Evolutionary conservation across 768 basidiomycete species (phyloP).

Genomic region (Kwoniella pini): DNA sequence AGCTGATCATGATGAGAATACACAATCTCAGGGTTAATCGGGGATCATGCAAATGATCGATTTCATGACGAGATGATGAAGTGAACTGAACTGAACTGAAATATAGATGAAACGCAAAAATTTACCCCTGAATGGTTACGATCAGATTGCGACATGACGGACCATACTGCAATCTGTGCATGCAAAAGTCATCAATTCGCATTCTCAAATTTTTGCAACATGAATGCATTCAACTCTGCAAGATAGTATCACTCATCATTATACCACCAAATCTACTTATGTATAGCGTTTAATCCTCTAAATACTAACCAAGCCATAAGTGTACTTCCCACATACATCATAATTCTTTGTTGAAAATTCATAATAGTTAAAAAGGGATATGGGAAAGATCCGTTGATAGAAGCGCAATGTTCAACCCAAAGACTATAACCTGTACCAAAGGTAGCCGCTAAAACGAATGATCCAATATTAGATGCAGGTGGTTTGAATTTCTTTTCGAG

Average conservation of each 20-base stretch:
- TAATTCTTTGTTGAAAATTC: slow-evolving; percentile 60
- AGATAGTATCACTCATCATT: background rate
- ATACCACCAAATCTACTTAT: too few relatives aligned
- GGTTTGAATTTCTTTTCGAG: slow-evolving; percentile 64
- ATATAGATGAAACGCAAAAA: background rate
- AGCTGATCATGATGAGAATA: background rate
- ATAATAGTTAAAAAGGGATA: slow-evolving; percentile 78
- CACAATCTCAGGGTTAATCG: background rate
- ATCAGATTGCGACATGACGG: background rate
- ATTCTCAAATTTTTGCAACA: background rate
- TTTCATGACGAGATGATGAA: slow-evolving; percentile 9
- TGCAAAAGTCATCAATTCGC: background rate
- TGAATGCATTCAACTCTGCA: background rate
- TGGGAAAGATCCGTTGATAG: slow-evolving; percentile 67
- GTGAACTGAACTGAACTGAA: slow-evolving; percentile 4
- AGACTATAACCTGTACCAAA: slow-evolving; percentile 61
- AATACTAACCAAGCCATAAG: slow-evolving; percentile 64
- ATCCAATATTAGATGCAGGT: slow-evolving; percentile 53
- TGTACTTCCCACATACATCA: slow-evolving; percentile 64
- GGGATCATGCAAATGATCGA: background rate
- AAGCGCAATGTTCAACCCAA: slow-evolving; percentile 71
- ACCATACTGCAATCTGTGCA: too few relatives aligned
- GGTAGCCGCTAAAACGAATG: slow-evolving; percentile 47
- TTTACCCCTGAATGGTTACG: background rate
- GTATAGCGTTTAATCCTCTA: slow-evolving; percentile 64